Evolutionary conservation across 306 rosid genomes (phyloP).

Genomic region (Prunus salicina): DNA sequence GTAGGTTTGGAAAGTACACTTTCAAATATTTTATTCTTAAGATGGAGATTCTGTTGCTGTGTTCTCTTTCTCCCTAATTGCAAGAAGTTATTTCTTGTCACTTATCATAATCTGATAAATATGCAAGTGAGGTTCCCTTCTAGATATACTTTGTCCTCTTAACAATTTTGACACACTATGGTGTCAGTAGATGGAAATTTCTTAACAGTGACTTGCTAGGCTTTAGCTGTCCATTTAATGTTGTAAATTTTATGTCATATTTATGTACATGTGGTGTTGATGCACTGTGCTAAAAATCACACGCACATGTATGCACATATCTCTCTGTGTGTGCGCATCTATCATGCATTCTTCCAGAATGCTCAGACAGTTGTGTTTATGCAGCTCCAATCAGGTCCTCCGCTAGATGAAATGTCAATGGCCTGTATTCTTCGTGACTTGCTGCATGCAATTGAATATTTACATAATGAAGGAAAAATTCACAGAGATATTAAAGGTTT

Average conservation of each 20-base stretch:
- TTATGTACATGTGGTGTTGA: neutral
- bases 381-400: conserved; percentile 95
- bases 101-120: neutral
- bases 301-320: neutral
- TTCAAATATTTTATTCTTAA: neutral
- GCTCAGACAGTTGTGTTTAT: conserved; percentile 32
- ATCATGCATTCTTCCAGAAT: neutral
- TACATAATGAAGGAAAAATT: conserved; percentile 92
- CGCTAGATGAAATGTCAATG: conserved; percentile 92
- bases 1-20: too few species aligned
- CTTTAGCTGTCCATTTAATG: conserved; percentile 9
- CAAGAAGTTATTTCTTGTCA: neutral
- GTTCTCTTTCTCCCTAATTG: neutral
- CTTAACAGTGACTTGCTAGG: neutral
- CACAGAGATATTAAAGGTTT: conserved; percentile 98
- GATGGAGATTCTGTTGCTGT: neutral
- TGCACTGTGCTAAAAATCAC: neutral
- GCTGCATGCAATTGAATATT: conserved; percentile 93
- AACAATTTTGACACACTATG: neutral
- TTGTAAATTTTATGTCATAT: neutral
- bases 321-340: neutral
- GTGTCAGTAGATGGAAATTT: neutral
- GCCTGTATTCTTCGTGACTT: conserved; percentile 91
- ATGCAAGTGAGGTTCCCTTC: neutral
- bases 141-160: neutral